A percentile compares a stretch with the other conserved stretches of the same genome.
phyloP scores from a whole-genome alignment of 176 grass and related monocot species.

The Neostapfia colusana region DNA sequence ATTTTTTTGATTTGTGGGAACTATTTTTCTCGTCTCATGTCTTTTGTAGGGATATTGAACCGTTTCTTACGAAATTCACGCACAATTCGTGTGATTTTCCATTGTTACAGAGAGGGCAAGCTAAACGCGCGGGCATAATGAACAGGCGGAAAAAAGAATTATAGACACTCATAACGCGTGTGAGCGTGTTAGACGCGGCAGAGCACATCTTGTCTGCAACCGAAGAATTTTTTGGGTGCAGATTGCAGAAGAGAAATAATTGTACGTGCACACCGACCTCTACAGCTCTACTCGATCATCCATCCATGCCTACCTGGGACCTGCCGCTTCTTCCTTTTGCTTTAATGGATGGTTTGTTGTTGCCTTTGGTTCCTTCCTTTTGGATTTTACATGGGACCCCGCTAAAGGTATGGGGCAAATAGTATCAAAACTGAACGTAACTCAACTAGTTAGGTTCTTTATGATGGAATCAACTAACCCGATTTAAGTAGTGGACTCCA shows the following conservation, averaged over 20 bases:
- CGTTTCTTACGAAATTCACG: too few relatives aligned
- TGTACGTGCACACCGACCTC: not conserved
- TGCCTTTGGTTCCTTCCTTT: not conserved
- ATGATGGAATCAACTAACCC: too few relatives aligned
- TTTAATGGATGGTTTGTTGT: constrained; percentile 2
- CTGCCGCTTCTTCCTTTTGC: not conserved
- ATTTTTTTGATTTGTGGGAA: too few relatives aligned
- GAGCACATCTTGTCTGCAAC: not conserved
- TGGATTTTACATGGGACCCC: constrained; percentile 28
- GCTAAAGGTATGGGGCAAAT: not conserved
- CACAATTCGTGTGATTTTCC: too few relatives aligned
- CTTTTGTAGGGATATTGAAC: too few relatives aligned
- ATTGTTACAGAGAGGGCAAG: too few relatives aligned
- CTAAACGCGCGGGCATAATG: too few relatives aligned
- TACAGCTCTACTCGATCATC: not conserved
- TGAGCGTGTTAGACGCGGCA: not conserved
- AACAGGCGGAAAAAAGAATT: too few relatives aligned
- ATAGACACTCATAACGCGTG: not conserved
- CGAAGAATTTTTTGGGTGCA: not conserved
- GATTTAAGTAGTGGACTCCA: too few relatives aligned
- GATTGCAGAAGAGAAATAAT: not conserved
- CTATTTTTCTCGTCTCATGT: too few relatives aligned
- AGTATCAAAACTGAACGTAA: too few relatives aligned
- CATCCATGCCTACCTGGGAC: not conserved
- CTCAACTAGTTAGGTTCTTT: too few relatives aligned